Percentiles rank a stretch among this genome's conserved stretches.
These are phyloP conservation scores for Lolium rigidum DNA, from an alignment of 176 grass and related monocot genomes.

Conservation along the genomic window DNA sequence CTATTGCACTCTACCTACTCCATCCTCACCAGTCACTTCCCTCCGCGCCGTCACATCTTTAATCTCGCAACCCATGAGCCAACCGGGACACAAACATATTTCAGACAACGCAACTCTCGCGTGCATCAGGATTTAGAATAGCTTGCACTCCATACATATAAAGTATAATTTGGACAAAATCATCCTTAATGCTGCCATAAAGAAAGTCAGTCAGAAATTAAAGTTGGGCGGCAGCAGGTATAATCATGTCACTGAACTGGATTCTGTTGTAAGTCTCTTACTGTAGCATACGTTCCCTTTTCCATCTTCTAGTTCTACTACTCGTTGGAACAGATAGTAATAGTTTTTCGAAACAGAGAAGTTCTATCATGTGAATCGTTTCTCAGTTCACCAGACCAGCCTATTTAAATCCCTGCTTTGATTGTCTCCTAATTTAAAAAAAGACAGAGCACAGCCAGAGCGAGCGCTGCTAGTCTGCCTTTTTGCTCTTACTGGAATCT, in stretches of 20 bases:
- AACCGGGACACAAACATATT: too few relatives aligned
- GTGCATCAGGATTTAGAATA: background rate
- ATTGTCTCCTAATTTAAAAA: conserved; percentile 11
- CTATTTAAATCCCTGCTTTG: conserved; percentile 26
- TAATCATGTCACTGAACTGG: background rate
- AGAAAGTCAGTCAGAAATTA: background rate
- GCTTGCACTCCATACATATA: background rate
- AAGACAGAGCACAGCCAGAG: background rate
- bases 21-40: too few relatives aligned
- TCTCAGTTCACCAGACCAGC: conserved; percentile 23
- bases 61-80: too few relatives aligned
- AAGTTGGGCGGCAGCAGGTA: background rate
- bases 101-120: too few relatives aligned
- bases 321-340: conserved; percentile 11
- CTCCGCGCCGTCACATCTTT: too few relatives aligned
- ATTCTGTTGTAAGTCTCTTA: background rate
- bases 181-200: background rate
- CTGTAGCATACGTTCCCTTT: conserved; percentile 17
- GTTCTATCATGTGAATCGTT: conserved; percentile 32
- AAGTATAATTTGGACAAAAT: background rate
- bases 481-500: conserved; percentile 41
- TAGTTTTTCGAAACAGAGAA: conserved; percentile 24
- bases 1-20: too few relatives aligned
- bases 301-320: background rate
- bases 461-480: conserved; percentile 49